These are phyloP conservation scores for Euphorbia lathyris DNA, from an alignment of 345 rosid genomes.

Conservation along the genomic window DNA sequence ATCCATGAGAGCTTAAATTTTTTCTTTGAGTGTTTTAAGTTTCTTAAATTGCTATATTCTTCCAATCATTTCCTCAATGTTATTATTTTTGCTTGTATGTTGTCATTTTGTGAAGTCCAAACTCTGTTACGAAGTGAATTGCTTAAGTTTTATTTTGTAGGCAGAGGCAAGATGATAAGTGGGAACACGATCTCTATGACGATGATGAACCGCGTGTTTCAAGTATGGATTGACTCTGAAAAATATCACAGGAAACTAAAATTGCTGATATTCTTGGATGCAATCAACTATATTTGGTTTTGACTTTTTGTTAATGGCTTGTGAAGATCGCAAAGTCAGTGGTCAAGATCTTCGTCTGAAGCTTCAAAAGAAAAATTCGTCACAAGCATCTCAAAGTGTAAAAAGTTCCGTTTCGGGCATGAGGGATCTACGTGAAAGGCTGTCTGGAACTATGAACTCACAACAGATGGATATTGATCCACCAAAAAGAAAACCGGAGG, in stretches of 20 bases:
- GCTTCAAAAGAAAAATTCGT: slow-evolving; percentile 68
- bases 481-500: slow-evolving; percentile 42
- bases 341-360: slow-evolving; percentile 84
- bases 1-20: background rate
- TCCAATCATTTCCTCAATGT: background rate
- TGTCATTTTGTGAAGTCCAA: background rate
- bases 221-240: slow-evolving; percentile 56
- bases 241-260: slow-evolving; percentile 26
- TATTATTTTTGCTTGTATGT: background rate
- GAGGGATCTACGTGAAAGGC: slow-evolving; percentile 82
- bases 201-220: slow-evolving; percentile 49
- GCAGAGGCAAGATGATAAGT: slow-evolving; percentile 91
- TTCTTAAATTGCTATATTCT: background rate
- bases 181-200: slow-evolving; percentile 94
- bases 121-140: slow-evolving; percentile 7
- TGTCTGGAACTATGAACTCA: slow-evolving; percentile 69
- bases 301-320: slow-evolving; percentile 48
- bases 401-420: slow-evolving; percentile 50
- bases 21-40: background rate
- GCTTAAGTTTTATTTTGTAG: slow-evolving; percentile 43
- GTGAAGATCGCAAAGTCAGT: slow-evolving; percentile 64
- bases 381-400: slow-evolving; percentile 46
- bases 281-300: slow-evolving; percentile 36
- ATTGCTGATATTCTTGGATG: slow-evolving; percentile 37
- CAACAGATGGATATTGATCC: slow-evolving; percentile 56